Evolutionary conservation across 2,329 filamentous ascomycete genomes (phyloP), one percentile per base, ranked within the genome.

Genomic region (Fusarium sp.): DNA sequence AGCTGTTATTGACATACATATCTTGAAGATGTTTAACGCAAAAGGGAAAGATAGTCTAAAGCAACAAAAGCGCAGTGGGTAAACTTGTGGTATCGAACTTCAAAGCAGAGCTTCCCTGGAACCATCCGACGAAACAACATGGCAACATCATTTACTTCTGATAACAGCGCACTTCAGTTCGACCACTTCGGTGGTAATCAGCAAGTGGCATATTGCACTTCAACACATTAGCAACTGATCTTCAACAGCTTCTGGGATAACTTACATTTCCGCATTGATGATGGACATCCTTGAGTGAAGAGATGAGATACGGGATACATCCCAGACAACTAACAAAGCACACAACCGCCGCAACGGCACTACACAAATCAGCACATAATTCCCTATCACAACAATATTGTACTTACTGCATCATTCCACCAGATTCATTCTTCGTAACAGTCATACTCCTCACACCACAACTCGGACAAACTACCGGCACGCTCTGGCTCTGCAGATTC

Each of bases 261-360:
- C 71, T 57, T 57, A 74, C 72, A 16, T 70, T 66, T 15, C 65
- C 55, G 28, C 73, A 75, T 13, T 50, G 37, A 54, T 75, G 73
- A n/a, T 67, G 44, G 6, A 72, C 71, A 50, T 75, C 68, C 39
- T 74, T 75, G 12, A 70, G 41, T 1, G 41, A 52, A 12, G 24
- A 13, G 55, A 75, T 67, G 31, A 35, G 59, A 35, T 73, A 75
- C 0, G 73, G 69, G 16, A 74, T 62, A 38, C 69, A 74, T 49
- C 69, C 72, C 26, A 72, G 11, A n/a, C 68, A 71, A n/a, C 26
- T 62, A 8, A 68, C 38, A 26, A 67, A 57, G 11, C 72, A 74
- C 3, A 68, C 57, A 11, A 68, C 10, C 8, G 67, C 68, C 10
- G 72, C 72, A 38, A 66, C 6, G 33, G 41, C 68, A 68, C 72